Percentiles rank a stretch among this genome's conserved stretches.
phyloP scores from a whole-genome alignment of 495 filamentous ascomycete species.

The Bacidia rubella region DNA sequence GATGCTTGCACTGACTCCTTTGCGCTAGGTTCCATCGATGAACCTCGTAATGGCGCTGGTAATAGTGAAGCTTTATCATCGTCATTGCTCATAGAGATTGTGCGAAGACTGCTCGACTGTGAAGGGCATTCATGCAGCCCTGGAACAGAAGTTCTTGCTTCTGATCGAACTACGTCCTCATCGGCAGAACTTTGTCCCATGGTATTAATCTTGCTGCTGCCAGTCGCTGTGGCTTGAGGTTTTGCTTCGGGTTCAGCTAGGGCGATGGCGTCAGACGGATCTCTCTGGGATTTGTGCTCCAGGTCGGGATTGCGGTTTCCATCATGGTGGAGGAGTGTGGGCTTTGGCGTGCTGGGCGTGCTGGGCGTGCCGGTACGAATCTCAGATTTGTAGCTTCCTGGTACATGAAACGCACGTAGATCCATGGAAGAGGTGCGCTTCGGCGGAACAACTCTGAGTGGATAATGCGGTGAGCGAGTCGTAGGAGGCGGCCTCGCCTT shows the following conservation, averaged over 20 bases:
- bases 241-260: neutral
- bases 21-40: neutral
- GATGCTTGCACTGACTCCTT: slow-evolving; percentile 1
- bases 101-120: slow-evolving; percentile 4
- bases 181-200: neutral
- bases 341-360: neutral
- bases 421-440: neutral
- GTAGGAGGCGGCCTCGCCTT: neutral
- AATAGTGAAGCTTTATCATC: slow-evolving; percentile 6
- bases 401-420: slow-evolving; percentile 9
- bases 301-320: neutral
- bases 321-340: neutral
- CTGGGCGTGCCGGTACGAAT: neutral
- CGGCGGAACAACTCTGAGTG: slow-evolving; percentile 8
- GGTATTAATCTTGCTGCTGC: no score
- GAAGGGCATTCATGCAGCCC: neutral
- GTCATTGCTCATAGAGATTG: slow-evolving; percentile 1
- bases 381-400: slow-evolving; percentile 16
- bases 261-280: neutral
- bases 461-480: neutral
- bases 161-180: neutral
- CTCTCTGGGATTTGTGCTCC: neutral
- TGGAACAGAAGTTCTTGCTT: neutral
- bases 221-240: no score
- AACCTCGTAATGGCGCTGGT: neutral